These are phyloP conservation scores for Astrothelium subdiscretum DNA, from an alignment of 495 filamentous ascomycete species.

Conservation along the genomic window DNA sequence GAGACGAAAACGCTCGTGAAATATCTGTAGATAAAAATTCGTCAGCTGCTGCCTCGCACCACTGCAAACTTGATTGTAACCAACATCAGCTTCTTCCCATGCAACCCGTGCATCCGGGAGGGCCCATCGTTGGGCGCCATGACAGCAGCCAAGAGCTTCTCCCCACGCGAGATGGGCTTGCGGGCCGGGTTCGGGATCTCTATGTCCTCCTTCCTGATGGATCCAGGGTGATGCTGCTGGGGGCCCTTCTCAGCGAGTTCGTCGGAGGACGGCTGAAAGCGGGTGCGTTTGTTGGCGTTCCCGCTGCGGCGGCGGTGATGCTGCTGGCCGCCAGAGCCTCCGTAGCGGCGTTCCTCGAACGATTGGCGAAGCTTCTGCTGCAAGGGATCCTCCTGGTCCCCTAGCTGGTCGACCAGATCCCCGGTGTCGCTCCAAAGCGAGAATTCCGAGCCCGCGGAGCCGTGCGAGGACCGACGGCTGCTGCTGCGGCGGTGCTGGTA, in stretches of 20 bases:
- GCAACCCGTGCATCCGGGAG: slow-evolving; percentile 71
- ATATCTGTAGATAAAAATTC: slow-evolving; percentile 48
- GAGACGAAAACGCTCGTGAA: slow-evolving; percentile 98
- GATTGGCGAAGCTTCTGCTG: slow-evolving; percentile 21
- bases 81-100: slow-evolving; percentile 88
- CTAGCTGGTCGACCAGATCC: slow-evolving; percentile 82
- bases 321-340: slow-evolving; percentile 49
- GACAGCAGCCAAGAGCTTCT: slow-evolving; percentile 62
- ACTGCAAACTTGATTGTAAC: not conserved
- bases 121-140: slow-evolving; percentile 67
- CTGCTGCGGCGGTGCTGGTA: slow-evolving; percentile 18
- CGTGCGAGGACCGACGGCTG: slow-evolving; percentile 37
- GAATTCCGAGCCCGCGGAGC: slow-evolving; percentile 58
- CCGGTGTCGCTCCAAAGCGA: slow-evolving; percentile 86
- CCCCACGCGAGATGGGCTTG: slow-evolving; percentile 47
- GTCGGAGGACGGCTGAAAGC: slow-evolving; percentile 34
- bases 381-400: slow-evolving; percentile 68
- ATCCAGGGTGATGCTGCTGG: slow-evolving; percentile 27
- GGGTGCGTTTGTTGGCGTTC: slow-evolving; percentile 40
- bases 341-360: slow-evolving; percentile 3
- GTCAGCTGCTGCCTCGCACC: not conserved
- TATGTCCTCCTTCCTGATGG: slow-evolving; percentile 65
- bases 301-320: slow-evolving; percentile 43
- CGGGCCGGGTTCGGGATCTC: slow-evolving; percentile 59
- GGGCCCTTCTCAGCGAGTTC: slow-evolving; percentile 20